Evolutionary conservation across 2,329 filamentous ascomycete genomes (phyloP).

Genomic region (Fusarium miscanthi): DNA sequence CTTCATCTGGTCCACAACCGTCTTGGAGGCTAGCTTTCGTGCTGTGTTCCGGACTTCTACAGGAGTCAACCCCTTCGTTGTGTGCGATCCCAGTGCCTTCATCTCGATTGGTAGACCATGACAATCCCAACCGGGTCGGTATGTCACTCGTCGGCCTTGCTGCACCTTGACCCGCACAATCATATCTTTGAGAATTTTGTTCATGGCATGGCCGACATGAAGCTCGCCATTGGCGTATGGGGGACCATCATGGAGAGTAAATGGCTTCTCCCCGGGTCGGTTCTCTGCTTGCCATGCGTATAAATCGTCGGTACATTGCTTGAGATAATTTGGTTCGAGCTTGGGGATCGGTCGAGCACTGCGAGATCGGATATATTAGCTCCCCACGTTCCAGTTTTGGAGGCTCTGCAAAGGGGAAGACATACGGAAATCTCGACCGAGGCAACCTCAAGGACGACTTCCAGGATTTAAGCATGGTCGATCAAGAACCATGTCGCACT

Average conservation of each 20-base stretch:
- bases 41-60: conserved; percentile 73
- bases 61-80: conserved; percentile 58
- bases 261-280: conserved; percentile 68
- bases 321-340: conserved; percentile 69
- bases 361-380: conserved; percentile 35
- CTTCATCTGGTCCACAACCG: conserved; percentile 77
- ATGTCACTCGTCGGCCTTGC: conserved; percentile 76
- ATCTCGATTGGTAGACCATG: conserved; percentile 97
- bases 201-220: conserved; percentile 93
- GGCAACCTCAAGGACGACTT: conserved; percentile 80
- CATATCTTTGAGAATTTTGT: conserved; percentile 97
- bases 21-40: conserved; percentile 72
- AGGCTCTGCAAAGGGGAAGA: neutral
- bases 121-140: conserved; percentile 96
- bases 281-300: conserved; percentile 84
- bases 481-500: conserved; percentile 45
- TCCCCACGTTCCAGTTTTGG: neutral
- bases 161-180: conserved; percentile 84
- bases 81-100: conserved; percentile 79
- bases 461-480: conserved; percentile 70
- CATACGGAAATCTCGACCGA: conserved; percentile 77
- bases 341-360: conserved; percentile 65
- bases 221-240: conserved; percentile 95
- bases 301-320: conserved; percentile 84
- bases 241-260: conserved; percentile 92